Percentiles rank a stretch among this genome's conserved stretches.
These are phyloP conservation scores for Beauveria australis DNA, from an alignment of 2,329 filamentous ascomycete species.

Conservation along the genomic window DNA sequence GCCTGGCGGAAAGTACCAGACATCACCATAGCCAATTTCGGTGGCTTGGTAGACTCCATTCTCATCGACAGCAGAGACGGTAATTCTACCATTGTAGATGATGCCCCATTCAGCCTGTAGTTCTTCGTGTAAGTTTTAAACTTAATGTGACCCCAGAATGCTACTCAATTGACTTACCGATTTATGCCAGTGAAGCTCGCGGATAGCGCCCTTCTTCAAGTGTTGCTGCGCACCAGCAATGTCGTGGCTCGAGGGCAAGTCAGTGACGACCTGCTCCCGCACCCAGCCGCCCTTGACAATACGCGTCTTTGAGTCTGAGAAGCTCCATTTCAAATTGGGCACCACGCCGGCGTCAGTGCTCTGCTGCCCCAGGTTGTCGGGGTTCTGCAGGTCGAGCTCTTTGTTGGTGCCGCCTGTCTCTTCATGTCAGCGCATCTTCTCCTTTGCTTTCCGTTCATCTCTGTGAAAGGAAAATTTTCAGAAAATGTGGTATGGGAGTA, in stretches of 20 bases:
- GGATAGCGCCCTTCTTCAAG: slow-evolving; percentile 55
- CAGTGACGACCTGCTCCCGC: slow-evolving; percentile 57
- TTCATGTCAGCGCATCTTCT: neutral
- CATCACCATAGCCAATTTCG: slow-evolving; percentile 51
- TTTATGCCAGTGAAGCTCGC: slow-evolving; percentile 60
- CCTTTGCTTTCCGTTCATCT: neutral
- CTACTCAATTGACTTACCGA: slow-evolving; percentile 39
- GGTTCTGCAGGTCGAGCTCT: slow-evolving; percentile 53
- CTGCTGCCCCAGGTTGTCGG: slow-evolving; percentile 53
- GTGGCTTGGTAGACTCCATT: slow-evolving; percentile 47
- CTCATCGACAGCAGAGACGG: slow-evolving; percentile 55
- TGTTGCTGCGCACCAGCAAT: slow-evolving; percentile 63
- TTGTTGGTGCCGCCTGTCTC: slow-evolving; percentile 54
- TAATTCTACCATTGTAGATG: slow-evolving; percentile 48
- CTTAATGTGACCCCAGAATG: neutral
- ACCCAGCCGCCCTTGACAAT: slow-evolving; percentile 58
- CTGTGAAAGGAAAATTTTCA: neutral
- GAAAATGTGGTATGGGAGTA: neutral
- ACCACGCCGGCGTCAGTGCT: slow-evolving; percentile 56
- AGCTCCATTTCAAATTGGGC: slow-evolving; percentile 61
- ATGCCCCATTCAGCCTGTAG: slow-evolving; percentile 57
- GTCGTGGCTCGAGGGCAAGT: slow-evolving; percentile 56
- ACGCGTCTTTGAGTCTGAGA: slow-evolving; percentile 57
- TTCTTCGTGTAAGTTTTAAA: neutral
- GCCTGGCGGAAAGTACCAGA: slow-evolving; percentile 64